phyloP scores from a whole-genome alignment of 129 eudicot species.

The Oenanthe sinensis region DNA sequence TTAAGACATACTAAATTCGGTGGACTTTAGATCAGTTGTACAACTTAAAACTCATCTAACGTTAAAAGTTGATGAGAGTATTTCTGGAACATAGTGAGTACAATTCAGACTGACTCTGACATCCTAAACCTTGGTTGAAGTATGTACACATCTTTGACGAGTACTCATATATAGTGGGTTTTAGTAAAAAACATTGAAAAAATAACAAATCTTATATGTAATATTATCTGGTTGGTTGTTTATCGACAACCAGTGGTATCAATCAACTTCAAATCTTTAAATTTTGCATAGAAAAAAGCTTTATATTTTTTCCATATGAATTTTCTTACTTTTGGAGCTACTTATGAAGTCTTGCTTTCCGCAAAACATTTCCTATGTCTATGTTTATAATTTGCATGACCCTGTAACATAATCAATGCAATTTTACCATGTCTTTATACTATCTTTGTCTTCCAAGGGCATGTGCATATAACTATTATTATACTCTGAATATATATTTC shows the following conservation, averaged over 20 bases:
- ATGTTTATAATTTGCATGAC: background rate
- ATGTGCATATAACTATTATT: background rate
- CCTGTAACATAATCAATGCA: background rate
- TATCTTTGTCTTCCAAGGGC: background rate
- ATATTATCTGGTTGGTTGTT: no score
- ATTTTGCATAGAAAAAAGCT: background rate
- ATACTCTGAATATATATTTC: background rate
- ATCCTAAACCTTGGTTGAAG: background rate
- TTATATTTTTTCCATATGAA: background rate
- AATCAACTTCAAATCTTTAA: background rate
- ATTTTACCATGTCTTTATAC: background rate
- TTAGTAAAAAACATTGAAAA: background rate
- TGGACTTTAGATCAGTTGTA: background rate
- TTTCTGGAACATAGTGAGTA: background rate
- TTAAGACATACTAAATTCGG: no score
- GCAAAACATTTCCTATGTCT: background rate
- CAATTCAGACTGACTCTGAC: background rate
- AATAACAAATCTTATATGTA: no score
- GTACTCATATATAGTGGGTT: background rate
- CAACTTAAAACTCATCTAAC: background rate
- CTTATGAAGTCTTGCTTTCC: background rate
- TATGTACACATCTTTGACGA: background rate
- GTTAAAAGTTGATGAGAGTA: background rate
- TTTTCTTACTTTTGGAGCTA: background rate
- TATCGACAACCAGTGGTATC: background rate